Base-by-base conservation (phyloP, 2,329 filamentous ascomycete genomes). In the Colletotrichum sp. region DNA sequence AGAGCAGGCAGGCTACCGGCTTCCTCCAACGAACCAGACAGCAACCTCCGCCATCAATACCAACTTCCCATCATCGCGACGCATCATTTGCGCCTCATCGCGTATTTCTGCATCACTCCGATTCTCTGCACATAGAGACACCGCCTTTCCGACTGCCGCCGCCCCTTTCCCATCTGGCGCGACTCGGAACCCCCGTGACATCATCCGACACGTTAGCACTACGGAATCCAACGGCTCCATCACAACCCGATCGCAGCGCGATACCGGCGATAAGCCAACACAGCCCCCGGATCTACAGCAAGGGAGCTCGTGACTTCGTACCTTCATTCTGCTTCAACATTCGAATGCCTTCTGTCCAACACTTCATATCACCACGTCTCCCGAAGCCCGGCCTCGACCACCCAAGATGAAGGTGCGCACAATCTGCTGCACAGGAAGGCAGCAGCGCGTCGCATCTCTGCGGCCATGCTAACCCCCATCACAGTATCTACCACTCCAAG, bases 401-500 rank as follows among this genome's bases (percentile, higher is more conserved):
- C 64, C 43, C 76, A 78, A 72, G 63, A 78, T 78, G 77, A 78
- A 78, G 77, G 77, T 78, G 74, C 64, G 77, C 74, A 68, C 65
- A 36, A 63, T 65, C 71, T 67, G 63, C 74, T 61, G 66, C 65
- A 28, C 26, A 26, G 48, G 74, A 36, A 63, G 74, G 39, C 71
- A 71, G 65, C 39, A 57, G 43, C 63, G 57, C 60, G 39, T 73
- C 67, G 69, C 73, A 60, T n/a, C 61, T 36, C n/a, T 48, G 61
- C 67, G 52, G 39, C 63, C 65, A 28, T 28, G 64, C 75, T 79
- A 76, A 78, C 71, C 15, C 36, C 26, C 12, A 30, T 52, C 52
- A 10, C 77, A 99, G 96, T 99, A 98, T 86, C 90, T 99, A 81
- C 96, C 96, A 77, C 91, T 98, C 78, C 93, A 93, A 85, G 94